Evolutionary conservation across 2,329 filamentous ascomycete genomes (phyloP).

Genomic region (Chaetothyriales sp.): DNA sequence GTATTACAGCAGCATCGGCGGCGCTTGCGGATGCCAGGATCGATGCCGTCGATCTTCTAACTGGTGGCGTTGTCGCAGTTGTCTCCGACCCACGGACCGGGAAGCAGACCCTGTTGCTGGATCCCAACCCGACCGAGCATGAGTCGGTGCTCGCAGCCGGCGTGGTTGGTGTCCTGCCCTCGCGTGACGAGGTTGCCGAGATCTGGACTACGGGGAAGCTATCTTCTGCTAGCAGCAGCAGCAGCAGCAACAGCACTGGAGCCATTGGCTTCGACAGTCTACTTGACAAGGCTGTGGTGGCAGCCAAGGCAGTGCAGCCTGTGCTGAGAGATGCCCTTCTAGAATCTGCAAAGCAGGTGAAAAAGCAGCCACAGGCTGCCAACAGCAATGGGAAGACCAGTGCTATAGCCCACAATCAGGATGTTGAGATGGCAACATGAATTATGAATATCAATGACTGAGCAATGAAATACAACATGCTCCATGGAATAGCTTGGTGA

Average conservation of each 20-base stretch:
- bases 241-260: conserved; percentile 14
- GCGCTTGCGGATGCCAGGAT: conserved; percentile 90
- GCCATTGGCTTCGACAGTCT: conserved; percentile 26
- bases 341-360: conserved; percentile 30
- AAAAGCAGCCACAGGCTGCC: background rate
- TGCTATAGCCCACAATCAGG: conserved; percentile 3
- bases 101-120: conserved; percentile 39
- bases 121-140: conserved; percentile 72
- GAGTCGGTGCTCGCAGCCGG: conserved; percentile 63
- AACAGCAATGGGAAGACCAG: background rate
- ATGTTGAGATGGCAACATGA: conserved; percentile 21
- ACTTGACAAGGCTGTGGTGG: conserved; percentile 48
- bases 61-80: conserved; percentile 75
- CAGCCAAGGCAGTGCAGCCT: conserved; percentile 42
- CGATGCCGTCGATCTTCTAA: conserved; percentile 81
- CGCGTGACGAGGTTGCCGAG: conserved; percentile 80
- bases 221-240: conserved; percentile 16
- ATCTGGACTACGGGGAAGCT: conserved; percentile 77
- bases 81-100: conserved; percentile 32
- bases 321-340: conserved; percentile 48
- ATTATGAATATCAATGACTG: conserved; percentile 1
- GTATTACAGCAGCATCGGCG: conserved; percentile 83
- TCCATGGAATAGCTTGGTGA: background rate
- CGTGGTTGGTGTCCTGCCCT: conserved; percentile 76
- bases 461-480: background rate